Evolutionary conservation across 2,329 filamentous ascomycete species (phyloP), one percentile per base, ranked within the genome.

Genomic region (Fusarium camptoceras): DNA sequence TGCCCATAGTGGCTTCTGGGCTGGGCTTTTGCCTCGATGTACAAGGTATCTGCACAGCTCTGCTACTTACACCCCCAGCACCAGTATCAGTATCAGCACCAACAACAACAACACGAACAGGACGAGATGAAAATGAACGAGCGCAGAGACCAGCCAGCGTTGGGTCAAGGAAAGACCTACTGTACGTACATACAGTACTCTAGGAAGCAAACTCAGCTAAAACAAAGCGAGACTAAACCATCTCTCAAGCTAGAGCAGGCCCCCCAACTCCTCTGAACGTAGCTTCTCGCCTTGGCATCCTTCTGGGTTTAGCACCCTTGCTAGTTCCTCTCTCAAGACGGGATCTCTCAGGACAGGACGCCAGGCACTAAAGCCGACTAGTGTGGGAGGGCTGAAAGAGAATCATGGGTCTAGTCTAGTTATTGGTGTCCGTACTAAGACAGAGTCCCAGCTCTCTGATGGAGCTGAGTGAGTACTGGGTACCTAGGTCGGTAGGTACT

Each of bases 301-400:
- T 60, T 66, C 64, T 66, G 18, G 58, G 63, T 41, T 55, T 60
- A 64, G 20, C 25, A 59, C 27, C 59, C 55, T 55, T 43, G 53
- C 56, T 68, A 57, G 69, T 59, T 59, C 43, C 51, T 58, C 70
- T 59, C 73, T 76, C 46, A 64, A 70, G 71, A 76, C 78, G 72
- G 76, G 76, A 77, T 76, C 70, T 74, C 70, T 73, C 68, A 73
- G 72, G 70, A 68, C 68, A 58, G 55, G 50, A 71, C 65, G 47
- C 64, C 69, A 74, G 46, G 41, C 72, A 71, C 72, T 66, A 75
- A 72, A 71, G 57, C 61, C 64, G 74, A 73, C 77, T 80, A 80
- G 78, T 76, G 78, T 66, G 71, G 77, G 74, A 80, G 78, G 79
- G 79, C 79, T 81, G 79, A 81, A 77, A 63, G 76, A 76, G 73